A percentile compares a stretch with the other conserved stretches of the same genome.
Conservation (phyloP, 345 rosid species). For the Cardamine chenopodiifolia region DNA sequence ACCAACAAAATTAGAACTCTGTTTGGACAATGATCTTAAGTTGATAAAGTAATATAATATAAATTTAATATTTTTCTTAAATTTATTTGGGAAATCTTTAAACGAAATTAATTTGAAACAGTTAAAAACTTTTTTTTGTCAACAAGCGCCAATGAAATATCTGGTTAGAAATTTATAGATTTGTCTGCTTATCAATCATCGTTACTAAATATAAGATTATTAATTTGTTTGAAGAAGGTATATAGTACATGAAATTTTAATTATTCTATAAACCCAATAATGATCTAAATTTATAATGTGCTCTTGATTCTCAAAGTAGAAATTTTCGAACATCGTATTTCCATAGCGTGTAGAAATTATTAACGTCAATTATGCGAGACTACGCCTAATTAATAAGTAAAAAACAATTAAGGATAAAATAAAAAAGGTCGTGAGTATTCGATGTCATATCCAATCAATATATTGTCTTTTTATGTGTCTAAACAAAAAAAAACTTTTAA, state of each 20-base stretch:
- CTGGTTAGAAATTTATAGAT: background rate
- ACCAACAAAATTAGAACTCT: background rate
- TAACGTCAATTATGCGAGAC: background rate
- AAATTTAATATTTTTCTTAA: too few relatives aligned
- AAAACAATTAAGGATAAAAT: background rate
- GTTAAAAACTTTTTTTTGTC: too few relatives aligned
- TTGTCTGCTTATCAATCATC: background rate
- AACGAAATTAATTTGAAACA: background rate
- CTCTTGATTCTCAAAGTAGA: background rate
- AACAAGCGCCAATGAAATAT: background rate
- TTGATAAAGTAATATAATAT: background rate
- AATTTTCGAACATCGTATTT: background rate
- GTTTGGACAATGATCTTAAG: background rate
- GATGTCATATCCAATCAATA: slow-evolving; percentile 22
- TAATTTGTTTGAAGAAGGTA: too few relatives aligned
- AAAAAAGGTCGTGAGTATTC: slow-evolving; percentile 1
- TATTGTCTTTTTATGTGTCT: slow-evolving; percentile 14
- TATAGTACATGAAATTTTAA: background rate
- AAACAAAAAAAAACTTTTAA: background rate
- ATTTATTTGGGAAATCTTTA: too few relatives aligned
- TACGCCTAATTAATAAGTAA: background rate
- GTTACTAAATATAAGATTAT: background rate
- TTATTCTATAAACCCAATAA: background rate
- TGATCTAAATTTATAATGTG: background rate
- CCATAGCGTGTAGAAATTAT: background rate